These are phyloP conservation scores for Polytrichum formosum DNA, from an alignment of 225 moss, liverwort and hornwort genomes.

Conservation along the genomic window DNA sequence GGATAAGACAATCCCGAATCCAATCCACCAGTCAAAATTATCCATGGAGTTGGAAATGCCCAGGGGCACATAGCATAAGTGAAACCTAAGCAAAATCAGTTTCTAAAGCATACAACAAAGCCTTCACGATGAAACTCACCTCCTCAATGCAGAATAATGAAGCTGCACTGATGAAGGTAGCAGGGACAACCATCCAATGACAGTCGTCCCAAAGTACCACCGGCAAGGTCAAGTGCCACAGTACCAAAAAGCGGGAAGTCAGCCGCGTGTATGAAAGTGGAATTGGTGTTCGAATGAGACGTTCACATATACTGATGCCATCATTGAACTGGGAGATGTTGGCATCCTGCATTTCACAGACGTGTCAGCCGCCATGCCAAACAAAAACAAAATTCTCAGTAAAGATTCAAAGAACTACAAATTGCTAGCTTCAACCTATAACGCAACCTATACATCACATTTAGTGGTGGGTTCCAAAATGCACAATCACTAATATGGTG, in stretches of 20 bases:
- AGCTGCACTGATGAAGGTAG: conserved; percentile 69
- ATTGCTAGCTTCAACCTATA: neutral
- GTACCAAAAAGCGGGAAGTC: conserved; percentile 80
- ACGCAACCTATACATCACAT: neutral
- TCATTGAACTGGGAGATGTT: conserved; percentile 84
- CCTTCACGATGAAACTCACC: conserved; percentile 22
- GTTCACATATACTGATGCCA: conserved; percentile 81
- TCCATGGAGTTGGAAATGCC: too few species aligned
- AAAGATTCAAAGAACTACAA: neutral
- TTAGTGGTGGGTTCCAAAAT: neutral
- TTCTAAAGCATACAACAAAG: too few species aligned
- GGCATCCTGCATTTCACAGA: conserved; percentile 48
- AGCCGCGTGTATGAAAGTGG: conserved; percentile 89
- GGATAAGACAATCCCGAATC: too few species aligned
- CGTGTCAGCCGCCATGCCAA: neutral
- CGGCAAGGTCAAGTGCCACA: conserved; percentile 89
- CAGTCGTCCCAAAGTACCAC: conserved; percentile 94
- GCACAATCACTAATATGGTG: too few species aligned
- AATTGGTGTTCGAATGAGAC: conserved; percentile 81
- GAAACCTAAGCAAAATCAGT: too few species aligned
- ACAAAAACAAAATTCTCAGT: too few species aligned
- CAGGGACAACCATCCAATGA: conserved; percentile 86
- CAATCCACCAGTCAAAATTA: too few species aligned
- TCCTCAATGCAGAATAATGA: conserved; percentile 66
- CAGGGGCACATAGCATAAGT: too few species aligned